Base-by-base conservation (phyloP, 1,284 basidiomycete genomes). In the Fomes fomentarius region DNA sequence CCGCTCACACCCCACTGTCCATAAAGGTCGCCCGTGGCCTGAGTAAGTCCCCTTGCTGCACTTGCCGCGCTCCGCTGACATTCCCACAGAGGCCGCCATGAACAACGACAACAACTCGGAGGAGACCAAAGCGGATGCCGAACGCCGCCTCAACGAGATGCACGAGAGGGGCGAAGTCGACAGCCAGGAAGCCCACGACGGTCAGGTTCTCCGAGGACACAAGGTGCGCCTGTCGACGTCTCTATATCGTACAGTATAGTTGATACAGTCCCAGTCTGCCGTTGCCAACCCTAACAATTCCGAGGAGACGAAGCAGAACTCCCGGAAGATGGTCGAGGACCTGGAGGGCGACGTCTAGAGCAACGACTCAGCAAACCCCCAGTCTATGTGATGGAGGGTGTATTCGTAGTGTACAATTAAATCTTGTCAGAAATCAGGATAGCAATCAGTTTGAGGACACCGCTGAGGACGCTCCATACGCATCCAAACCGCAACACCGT, bases 251-350 rank as follows among this genome's bases (percentile, higher is more conserved):
- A n/a, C n/a, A n/a, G n/a, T n/a, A n/a, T n/a, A n/a, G n/a, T n/a
- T n/a, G n/a, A n/a, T n/a, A n/a, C n/a, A n/a, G n/a, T n/a, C n/a
- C 7, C 6, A 69, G 65, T 75, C 75, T 22, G 65, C 71, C 42
- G 59, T 79, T 21, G 67, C 71, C 52, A 83, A 83, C 64, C 76
- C 77, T 11, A 72, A 74, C 17, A 71, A 74, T 42, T 80, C 80
- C 9, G 73, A 76, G 5, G 76, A 78, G 50, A 76, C 80, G 1
- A 83, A 83, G 63, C 66, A 72, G 41, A 73, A 77, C 50, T 73
- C 76, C n/a, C 67, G 80, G 48, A 64, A 74, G 12, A 68, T 73
- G 17, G 68, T 76, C 57, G 68, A 69, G 43, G 64, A 71, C 15
- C 69, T 81, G 72, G 42, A 57, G 30, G 56, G 47, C 39, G 57